A percentile compares a stretch with the other conserved stretches of the same genome.
phyloP scores from a whole-genome alignment of 345 rosid genomes.

The Psidium friedrichsthalianum region DNA sequence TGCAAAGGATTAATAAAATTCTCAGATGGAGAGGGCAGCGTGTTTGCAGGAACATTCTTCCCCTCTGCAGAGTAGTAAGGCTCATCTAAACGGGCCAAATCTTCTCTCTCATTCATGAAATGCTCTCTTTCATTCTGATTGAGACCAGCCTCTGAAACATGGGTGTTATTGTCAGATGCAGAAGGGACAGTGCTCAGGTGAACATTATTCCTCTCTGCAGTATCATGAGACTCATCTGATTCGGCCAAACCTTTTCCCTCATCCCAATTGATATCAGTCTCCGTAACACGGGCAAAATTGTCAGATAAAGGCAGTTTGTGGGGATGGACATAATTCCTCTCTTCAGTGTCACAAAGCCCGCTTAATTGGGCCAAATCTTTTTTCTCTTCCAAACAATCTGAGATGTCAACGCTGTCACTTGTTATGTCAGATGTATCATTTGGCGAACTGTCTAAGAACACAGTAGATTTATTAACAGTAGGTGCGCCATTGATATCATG shows the following conservation, averaged over 20 bases:
- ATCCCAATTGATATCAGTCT: background rate
- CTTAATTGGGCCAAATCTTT: background rate
- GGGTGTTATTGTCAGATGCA: background rate
- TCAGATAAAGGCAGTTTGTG: background rate
- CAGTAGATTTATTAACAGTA: constrained; percentile 15
- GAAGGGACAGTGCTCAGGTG: background rate
- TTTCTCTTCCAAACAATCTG: background rate
- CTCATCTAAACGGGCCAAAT: background rate
- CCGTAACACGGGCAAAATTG: background rate
- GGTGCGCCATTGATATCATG: constrained; percentile 9
- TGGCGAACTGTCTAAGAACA: constrained; percentile 11
- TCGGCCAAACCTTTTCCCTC: background rate
- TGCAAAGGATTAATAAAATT: background rate
- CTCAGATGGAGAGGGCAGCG: background rate
- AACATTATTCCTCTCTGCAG: background rate
- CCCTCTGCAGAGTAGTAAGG: background rate
- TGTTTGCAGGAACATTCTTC: background rate
- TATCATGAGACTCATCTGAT: background rate
- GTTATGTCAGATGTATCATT: constrained; percentile 10
- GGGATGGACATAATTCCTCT: background rate
- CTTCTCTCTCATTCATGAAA: background rate
- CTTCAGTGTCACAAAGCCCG: background rate
- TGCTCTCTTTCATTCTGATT: background rate
- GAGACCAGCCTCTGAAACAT: background rate
- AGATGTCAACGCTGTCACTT: constrained; percentile 1